Evolutionary conservation across 2,329 filamentous ascomycete species (phyloP).

Genomic region (Fusarium sp.): DNA sequence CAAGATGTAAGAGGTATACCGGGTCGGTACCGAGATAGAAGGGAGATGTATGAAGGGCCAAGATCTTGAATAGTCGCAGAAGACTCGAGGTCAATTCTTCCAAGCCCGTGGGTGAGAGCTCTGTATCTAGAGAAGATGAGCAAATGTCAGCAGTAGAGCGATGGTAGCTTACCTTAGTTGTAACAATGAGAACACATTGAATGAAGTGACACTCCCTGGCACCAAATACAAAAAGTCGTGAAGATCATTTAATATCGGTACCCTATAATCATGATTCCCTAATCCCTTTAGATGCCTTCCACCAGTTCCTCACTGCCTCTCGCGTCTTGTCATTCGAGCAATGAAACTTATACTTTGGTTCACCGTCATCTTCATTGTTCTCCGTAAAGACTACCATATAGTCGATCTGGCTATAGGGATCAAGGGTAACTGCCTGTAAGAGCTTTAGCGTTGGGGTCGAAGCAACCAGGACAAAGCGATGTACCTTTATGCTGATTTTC

Average conservation of each 20-base stretch:
- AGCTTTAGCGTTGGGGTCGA: background rate
- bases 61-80: background rate
- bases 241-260: background rate
- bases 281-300: background rate
- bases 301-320: background rate
- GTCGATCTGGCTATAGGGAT: background rate
- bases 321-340: background rate
- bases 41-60: fast-evolving
- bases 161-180: background rate
- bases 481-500: background rate
- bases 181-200: background rate
- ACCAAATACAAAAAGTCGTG: background rate
- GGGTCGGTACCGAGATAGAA: fast-evolving
- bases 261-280: fast-evolving
- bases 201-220: background rate
- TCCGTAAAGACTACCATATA: background rate
- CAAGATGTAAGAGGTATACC: background rate
- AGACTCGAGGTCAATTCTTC: no score
- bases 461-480: background rate
- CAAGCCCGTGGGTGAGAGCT: no score
- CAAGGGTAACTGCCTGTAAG: background rate
- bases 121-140: background rate
- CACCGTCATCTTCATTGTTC: background rate
- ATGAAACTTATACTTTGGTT: background rate
- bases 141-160: fast-evolving